A percentile compares a stretch with the other conserved stretches of the same genome.
Conservation (phyloP, 202 grass and related monocot species). For the Bolboschoenoplectus hybrid region DNA sequence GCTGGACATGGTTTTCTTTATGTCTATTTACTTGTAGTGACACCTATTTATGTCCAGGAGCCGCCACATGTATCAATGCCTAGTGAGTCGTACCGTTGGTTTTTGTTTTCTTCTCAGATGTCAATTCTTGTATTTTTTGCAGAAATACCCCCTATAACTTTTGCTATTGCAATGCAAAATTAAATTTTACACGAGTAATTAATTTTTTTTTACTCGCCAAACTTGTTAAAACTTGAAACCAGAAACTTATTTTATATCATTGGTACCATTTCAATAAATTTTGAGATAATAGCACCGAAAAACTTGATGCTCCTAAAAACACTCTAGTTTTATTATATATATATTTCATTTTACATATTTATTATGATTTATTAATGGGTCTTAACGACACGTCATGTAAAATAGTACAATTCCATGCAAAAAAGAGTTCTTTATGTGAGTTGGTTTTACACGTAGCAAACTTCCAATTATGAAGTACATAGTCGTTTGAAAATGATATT, state of each 20-base stretch:
- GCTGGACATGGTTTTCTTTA: conserved; percentile 21
- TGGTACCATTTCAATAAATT: not conserved
- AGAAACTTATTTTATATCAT: not conserved
- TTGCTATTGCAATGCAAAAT: not conserved
- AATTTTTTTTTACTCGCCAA: not conserved
- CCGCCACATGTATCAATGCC: conserved; percentile 39
- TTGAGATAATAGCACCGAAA: too few species aligned
- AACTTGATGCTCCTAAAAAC: too few species aligned
- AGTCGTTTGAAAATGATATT: too few species aligned
- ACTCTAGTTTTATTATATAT: too few species aligned
- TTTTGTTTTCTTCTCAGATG: conserved; percentile 36
- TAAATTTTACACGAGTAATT: not conserved
- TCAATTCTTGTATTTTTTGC: conserved; percentile 27
- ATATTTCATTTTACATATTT: too few species aligned
- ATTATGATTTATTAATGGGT: too few species aligned
- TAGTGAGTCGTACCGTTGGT: conserved; percentile 31
- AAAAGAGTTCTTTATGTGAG: too few species aligned
- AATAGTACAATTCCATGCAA: too few species aligned
- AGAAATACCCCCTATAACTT: not conserved
- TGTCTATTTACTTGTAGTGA: conserved; percentile 26
- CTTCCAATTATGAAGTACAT: too few species aligned
- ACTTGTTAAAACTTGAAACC: not conserved
- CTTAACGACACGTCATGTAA: too few species aligned
- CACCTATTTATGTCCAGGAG: conserved; percentile 28
- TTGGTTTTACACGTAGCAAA: too few species aligned